Evolutionary conservation across 1,284 basidiomycete species (phyloP), one percentile per base, ranked within the genome.

Genomic region (Pterulicium gracile): DNA sequence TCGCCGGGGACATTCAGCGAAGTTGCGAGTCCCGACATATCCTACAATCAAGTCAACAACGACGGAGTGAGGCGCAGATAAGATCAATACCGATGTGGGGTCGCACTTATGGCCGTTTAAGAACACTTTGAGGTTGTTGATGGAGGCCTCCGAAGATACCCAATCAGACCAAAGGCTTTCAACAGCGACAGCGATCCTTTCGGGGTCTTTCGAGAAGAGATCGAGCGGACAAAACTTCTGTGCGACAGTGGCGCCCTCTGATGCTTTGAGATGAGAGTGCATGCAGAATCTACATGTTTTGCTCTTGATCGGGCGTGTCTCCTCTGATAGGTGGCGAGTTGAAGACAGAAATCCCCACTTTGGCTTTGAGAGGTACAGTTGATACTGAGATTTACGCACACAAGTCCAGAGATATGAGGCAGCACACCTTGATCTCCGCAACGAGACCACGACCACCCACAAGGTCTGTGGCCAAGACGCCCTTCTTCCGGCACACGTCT

Each of bases 261-360:
- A 53, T n/a, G 59, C 61, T 54, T 68, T 70, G 54, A 82, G 59
- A 53, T 77, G 70, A n/a, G 77, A 69, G 61, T 95, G 89, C 79
- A 95, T 84, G 60, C 89, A 91, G 61, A 88, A 93, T 51, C 92
- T 75, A 66, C 90, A 93, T 23, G 82, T 81, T 21, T 63, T 65
- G 3, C 70, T 70, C 68, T 95, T 96, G 56, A 79, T 65, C 0
- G 57, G 50, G 14, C 63, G 67, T 1, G 79, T 84, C 44, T 66
- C 64, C 2, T 66, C 55, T 0, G 88, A 79, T 42, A 88, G 66
- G 64, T 81, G 70, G 7, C 58, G 53, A 14, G 72, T 52, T 20
- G 68, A 69, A 3, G 92, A 90, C 22, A 95, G 63, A 63, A 96
- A 95, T 2, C 81, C 90, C 91, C 92, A 96, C 69, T 96, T 96